Conservation (phyloP, 1,139 yeast genomes). For the Tardiomyces digboiensis region DNA sequence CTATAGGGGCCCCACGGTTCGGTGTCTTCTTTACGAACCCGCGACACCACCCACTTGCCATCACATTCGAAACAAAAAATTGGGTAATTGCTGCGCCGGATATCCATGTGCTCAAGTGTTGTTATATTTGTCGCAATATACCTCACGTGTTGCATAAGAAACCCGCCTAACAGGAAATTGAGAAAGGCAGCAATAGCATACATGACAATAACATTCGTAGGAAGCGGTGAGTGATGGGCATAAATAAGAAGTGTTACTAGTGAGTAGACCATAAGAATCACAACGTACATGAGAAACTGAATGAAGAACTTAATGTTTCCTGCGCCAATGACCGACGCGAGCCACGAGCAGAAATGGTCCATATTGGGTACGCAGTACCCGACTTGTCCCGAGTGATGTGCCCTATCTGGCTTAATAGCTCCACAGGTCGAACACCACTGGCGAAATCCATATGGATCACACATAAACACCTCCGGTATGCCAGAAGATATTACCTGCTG, state of each 20-base stretch:
- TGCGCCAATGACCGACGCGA: constrained; percentile 76
- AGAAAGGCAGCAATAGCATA: constrained; percentile 21
- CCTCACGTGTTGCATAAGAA: constrained; percentile 21
- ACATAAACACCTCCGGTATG: constrained; percentile 15
- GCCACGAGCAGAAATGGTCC: constrained; percentile 93
- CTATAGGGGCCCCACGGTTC: constrained; percentile 20
- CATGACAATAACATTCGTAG: constrained; percentile 22
- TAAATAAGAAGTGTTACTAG: constrained; percentile 22
- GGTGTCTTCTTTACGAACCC: constrained; percentile 13
- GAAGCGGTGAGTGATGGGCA: constrained; percentile 14
- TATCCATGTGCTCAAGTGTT: constrained; percentile 27
- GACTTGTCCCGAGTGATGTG: constrained; percentile 73
- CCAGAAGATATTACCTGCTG: neutral
- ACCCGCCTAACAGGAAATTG: constrained; percentile 16
- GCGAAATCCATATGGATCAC: constrained; percentile 37
- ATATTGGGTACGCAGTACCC: constrained; percentile 52
- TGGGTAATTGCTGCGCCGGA: constrained; percentile 15
- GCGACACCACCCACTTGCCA: constrained; percentile 18
- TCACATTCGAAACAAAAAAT: constrained; percentile 20
- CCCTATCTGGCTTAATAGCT: constrained; percentile 79
- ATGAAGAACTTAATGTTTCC: constrained; percentile 66
- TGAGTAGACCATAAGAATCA: constrained; percentile 33
- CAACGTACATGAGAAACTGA: constrained; percentile 53
- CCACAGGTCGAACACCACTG: constrained; percentile 64
- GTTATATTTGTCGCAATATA: constrained; percentile 23